These are phyloP conservation scores for Suhomyces maxii DNA, from an alignment of 1,139 yeast species.

Conservation along the genomic window DNA sequence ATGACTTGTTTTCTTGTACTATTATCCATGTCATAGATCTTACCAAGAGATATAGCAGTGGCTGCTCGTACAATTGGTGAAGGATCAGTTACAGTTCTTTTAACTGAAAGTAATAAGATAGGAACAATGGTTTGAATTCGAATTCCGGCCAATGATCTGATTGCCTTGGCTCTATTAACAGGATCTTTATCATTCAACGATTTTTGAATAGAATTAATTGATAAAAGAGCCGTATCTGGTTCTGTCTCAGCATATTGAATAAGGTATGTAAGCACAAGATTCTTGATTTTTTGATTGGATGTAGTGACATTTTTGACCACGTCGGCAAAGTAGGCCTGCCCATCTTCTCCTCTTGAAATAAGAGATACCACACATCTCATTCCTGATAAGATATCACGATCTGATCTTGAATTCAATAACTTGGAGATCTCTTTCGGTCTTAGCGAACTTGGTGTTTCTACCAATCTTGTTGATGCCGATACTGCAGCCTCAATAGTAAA, in stretches of 20 bases:
- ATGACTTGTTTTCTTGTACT: slow-evolving; percentile 38
- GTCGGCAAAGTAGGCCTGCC: slow-evolving; percentile 71
- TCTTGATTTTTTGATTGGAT: slow-evolving; percentile 63
- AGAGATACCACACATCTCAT: slow-evolving; percentile 72
- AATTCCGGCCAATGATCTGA: slow-evolving; percentile 79
- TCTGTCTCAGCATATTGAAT: slow-evolving; percentile 78
- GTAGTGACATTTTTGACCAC: slow-evolving; percentile 88
- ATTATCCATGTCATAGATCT: slow-evolving; percentile 50
- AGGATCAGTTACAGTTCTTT: slow-evolving; percentile 66
- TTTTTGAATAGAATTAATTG: slow-evolving; percentile 91
- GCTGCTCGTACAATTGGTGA: slow-evolving; percentile 79
- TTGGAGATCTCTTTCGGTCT: slow-evolving; percentile 65
- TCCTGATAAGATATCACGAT: slow-evolving; percentile 72
- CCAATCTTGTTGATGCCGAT: slow-evolving; percentile 66
- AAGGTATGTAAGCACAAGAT: slow-evolving; percentile 76
- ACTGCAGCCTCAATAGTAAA: slow-evolving; percentile 81
- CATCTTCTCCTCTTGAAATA: slow-evolving; percentile 66
- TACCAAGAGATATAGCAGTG: slow-evolving; percentile 74
- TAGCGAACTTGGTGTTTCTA: slow-evolving; percentile 55
- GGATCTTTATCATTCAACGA: slow-evolving; percentile 71
- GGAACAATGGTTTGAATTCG: slow-evolving; percentile 79
- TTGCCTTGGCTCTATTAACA: slow-evolving; percentile 66
- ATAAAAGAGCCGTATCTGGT: slow-evolving; percentile 83
- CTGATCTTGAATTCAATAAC: slow-evolving; percentile 66
- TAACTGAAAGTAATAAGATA: slow-evolving; percentile 71